Conservation (phyloP, 495 filamentous ascomycete species). For the Penicillium psychrofluorescens region DNA sequence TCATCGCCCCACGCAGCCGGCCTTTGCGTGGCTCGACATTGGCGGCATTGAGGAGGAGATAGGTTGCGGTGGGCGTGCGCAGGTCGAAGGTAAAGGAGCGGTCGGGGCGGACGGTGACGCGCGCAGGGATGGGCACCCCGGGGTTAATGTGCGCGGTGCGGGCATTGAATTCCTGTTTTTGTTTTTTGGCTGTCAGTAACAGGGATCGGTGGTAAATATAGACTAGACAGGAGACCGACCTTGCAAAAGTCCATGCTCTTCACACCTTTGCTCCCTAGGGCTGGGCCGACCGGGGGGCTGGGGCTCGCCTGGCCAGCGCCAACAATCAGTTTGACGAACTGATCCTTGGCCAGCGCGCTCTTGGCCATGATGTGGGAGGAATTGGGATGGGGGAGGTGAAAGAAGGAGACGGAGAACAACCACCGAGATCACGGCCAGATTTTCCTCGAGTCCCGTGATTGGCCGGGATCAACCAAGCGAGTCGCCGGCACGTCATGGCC, state of each 20-base stretch:
- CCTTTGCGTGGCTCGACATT: conserved; percentile 67
- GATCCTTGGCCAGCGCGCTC: conserved; percentile 60
- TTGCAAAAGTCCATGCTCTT: conserved; percentile 99
- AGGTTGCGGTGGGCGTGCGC: conserved; percentile 86
- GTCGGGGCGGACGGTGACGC: conserved; percentile 87
- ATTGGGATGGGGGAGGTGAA: background rate
- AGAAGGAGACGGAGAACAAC: background rate
- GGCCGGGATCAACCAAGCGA: background rate
- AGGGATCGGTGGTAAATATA: too few species aligned
- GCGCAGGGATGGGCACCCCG: conserved; percentile 83
- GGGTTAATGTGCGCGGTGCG: conserved; percentile 75
- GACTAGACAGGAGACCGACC: conserved; percentile 40
- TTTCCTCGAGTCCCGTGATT: background rate
- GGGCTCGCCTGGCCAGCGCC: conserved; percentile 95
- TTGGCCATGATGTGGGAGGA: conserved; percentile 63
- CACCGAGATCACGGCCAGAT: background rate
- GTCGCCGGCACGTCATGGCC: background rate
- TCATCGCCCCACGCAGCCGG: conserved; percentile 69
- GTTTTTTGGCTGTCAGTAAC: conserved; percentile 1
- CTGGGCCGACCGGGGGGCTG: conserved; percentile 95
- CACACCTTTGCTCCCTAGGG: conserved; percentile 93
- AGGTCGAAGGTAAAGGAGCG: conserved; percentile 90
- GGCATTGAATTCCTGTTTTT: conserved; percentile 87
- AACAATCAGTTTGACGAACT: conserved; percentile 96
- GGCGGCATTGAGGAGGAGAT: conserved; percentile 78